phyloP scores from a whole-genome alignment of 2,329 filamentous ascomycete species.

The Verruconis gallopava region DNA sequence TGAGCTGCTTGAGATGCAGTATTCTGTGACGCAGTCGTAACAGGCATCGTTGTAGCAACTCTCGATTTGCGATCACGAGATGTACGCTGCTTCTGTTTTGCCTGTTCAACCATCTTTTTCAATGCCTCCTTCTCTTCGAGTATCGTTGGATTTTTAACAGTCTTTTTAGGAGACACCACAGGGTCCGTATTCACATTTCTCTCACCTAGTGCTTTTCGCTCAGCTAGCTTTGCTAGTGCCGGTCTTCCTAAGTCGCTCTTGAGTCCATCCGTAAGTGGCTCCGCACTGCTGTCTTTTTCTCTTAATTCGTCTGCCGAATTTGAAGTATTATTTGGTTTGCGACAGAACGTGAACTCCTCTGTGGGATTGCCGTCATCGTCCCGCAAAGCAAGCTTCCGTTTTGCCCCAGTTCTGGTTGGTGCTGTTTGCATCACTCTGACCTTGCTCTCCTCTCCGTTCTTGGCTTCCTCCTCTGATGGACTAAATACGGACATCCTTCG shows the following conservation, averaged over 20 bases:
- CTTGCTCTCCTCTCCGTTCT: constrained; percentile 18
- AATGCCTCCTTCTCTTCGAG: constrained; percentile 5
- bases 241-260: neutral
- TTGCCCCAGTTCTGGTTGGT: constrained; percentile 35
- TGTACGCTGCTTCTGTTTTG: constrained; percentile 2
- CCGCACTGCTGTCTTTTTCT: neutral
- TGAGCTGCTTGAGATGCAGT: neutral
- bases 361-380: constrained; percentile 31
- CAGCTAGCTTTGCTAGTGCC: constrained; percentile 10
- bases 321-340: constrained; percentile 17
- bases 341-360: constrained; percentile 36
- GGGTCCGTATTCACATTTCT: constrained; percentile 39
- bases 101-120: neutral
- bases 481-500: constrained; percentile 31
- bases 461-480: constrained; percentile 24
- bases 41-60: neutral
- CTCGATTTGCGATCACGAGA: constrained; percentile 2
- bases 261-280: neutral
- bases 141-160: constrained; percentile 10
- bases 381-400: constrained; percentile 43
- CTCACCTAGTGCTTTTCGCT: constrained; percentile 8
- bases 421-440: constrained; percentile 12
- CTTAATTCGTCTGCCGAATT: neutral
- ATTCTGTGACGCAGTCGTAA: neutral
- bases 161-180: constrained; percentile 28